Conservation (phyloP, 305 asterid genomes). For the Fraxinus nigra region DNA sequence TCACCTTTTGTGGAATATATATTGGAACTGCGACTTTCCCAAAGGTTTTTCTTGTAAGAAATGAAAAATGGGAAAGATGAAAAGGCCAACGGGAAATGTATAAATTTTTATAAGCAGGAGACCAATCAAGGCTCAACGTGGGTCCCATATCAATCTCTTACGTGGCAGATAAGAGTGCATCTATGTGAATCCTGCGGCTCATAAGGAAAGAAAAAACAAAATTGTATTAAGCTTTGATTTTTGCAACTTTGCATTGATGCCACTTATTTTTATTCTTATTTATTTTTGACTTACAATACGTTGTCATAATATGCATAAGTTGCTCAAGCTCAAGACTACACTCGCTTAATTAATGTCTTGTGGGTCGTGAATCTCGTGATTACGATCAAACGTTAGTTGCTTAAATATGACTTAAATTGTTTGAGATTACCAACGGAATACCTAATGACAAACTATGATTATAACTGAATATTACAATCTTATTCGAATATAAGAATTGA, state of each 20-base stretch:
- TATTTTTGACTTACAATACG: neutral
- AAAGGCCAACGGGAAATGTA: conserved; percentile 28
- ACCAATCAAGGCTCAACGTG: conserved; percentile 37
- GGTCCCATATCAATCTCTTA: conserved; percentile 34
- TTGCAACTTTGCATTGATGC: neutral
- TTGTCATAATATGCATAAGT: neutral
- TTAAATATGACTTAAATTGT: neutral
- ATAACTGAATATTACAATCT: neutral
- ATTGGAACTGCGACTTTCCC: conserved; percentile 6
- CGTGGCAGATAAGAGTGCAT: conserved; percentile 76
- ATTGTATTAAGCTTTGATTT: neutral
- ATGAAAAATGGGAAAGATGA: conserved; percentile 23
- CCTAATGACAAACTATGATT: neutral
- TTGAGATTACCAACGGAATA: neutral
- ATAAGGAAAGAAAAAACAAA: neutral
- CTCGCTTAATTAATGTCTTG: neutral
- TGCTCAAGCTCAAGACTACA: neutral
- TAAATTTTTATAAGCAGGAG: conserved; percentile 61
- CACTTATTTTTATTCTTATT: neutral
- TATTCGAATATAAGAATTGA: neutral
- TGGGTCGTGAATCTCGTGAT: neutral
- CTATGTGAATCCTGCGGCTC: conserved; percentile 43
- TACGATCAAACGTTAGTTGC: neutral
- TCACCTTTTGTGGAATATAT: neutral
- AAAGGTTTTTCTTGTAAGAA: neutral